These are phyloP conservation scores for Hygrocybe punicea DNA, from an alignment of 768 basidiomycete species.

Conservation along the genomic window DNA sequence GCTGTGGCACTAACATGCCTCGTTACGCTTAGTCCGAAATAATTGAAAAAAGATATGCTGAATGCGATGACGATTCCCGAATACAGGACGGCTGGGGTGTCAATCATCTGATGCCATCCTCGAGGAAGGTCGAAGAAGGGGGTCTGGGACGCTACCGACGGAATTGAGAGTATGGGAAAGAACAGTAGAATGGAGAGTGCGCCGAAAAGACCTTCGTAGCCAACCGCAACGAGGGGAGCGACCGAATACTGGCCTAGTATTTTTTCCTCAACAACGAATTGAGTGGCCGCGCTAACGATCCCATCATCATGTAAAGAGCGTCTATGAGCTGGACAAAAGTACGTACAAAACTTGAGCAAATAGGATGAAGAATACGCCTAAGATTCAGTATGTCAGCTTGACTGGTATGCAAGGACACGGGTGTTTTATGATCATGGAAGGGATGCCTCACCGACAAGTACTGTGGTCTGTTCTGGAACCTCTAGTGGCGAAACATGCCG, in stretches of 20 bases:
- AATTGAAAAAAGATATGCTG: constrained; percentile 82
- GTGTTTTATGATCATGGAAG: too few species aligned
- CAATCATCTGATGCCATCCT: constrained; percentile 86
- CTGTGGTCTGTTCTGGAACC: constrained; percentile 61
- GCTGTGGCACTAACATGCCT: constrained; percentile 90
- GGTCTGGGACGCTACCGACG: constrained; percentile 58
- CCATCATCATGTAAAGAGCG: neutral
- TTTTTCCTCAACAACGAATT: constrained; percentile 79
- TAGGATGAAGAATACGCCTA: constrained; percentile 86
- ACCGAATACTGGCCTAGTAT: constrained; percentile 64
- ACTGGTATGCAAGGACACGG: constrained; percentile 1
- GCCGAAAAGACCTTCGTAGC: constrained; percentile 92
- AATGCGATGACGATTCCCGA: constrained; percentile 68
- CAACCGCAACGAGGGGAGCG: constrained; percentile 88
- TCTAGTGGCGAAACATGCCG: constrained; percentile 42
- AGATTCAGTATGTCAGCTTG: constrained; percentile 16
- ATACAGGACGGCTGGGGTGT: constrained; percentile 67
- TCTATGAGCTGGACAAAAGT: constrained; percentile 4
- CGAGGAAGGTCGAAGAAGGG: constrained; percentile 84
- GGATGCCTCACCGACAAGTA: constrained; percentile 60
- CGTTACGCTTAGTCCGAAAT: constrained; percentile 90
- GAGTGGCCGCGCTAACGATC: constrained; percentile 69
- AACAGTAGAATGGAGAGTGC: constrained; percentile 70
- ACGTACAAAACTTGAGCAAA: constrained; percentile 93
- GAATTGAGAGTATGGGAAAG: constrained; percentile 76